Evolutionary conservation across 1,139 yeast species (phyloP).

Genomic region (Zhuliangozyma blackwelliae): DNA sequence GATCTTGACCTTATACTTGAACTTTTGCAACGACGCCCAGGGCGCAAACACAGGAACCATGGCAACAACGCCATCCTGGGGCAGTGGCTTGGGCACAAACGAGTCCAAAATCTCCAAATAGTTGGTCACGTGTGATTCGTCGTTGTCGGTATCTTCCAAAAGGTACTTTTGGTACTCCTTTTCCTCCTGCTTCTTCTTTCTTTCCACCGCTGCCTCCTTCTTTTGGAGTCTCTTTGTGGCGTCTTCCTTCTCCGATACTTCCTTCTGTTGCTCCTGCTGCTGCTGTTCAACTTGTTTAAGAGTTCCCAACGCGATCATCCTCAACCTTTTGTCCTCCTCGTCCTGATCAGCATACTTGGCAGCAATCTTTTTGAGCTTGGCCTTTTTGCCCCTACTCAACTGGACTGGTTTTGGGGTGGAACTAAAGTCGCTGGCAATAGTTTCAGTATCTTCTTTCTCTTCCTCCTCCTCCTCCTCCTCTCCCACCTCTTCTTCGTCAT

Average conservation of each 20-base stretch:
- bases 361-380: slow-evolving; percentile 77
- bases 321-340: slow-evolving; percentile 71
- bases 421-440: background rate
- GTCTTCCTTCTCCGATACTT: slow-evolving; percentile 24
- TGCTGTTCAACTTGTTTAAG: slow-evolving; percentile 57
- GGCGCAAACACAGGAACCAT: slow-evolving; percentile 91
- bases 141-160: slow-evolving; percentile 28
- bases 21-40: slow-evolving; percentile 73
- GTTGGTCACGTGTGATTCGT: slow-evolving; percentile 25
- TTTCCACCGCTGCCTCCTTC: slow-evolving; percentile 23
- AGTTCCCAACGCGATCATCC: slow-evolving; percentile 83
- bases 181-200: slow-evolving; percentile 47
- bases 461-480: slow-evolving; percentile 11
- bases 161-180: slow-evolving; percentile 48
- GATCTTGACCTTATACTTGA: slow-evolving; percentile 78
- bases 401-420: slow-evolving; percentile 14
- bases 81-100: slow-evolving; percentile 38
- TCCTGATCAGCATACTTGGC: slow-evolving; percentile 87
- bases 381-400: slow-evolving; percentile 76
- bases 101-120: slow-evolving; percentile 40
- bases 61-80: slow-evolving; percentile 45
- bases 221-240: slow-evolving; percentile 19
- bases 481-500: slow-evolving; percentile 5
- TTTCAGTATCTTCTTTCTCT: background rate
- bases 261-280: slow-evolving; percentile 22